Conservation (phyloP, 345 rosid species). For the Eucalyptus sideroxylon region DNA sequence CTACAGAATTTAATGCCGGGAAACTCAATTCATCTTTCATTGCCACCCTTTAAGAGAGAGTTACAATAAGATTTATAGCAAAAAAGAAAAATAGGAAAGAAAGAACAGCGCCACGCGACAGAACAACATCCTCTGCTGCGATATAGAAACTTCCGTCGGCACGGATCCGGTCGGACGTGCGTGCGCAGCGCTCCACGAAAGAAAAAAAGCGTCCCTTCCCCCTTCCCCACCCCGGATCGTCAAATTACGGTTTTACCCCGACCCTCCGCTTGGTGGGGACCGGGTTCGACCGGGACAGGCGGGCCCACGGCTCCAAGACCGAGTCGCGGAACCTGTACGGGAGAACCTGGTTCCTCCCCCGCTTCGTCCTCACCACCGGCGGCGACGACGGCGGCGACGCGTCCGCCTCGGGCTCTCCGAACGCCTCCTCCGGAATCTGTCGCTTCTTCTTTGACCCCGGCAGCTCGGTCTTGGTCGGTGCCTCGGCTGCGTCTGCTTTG, state of each 20-base stretch:
- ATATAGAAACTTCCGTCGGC: not conserved
- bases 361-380: slow-evolving; percentile 21
- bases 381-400: not conserved
- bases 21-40: not conserved
- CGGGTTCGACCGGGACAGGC: slow-evolving; percentile 1
- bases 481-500: not conserved
- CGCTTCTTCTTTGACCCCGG: not conserved
- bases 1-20: not conserved
- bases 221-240: not conserved
- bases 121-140: not conserved
- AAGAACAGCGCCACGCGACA: not conserved
- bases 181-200: not conserved
- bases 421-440: not conserved
- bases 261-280: not conserved
- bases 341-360: slow-evolving; percentile 28
- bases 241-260: not conserved
- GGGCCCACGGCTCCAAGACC: slow-evolving; percentile 15
- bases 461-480: not conserved
- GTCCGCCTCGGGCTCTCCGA: not conserved
- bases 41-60: not conserved
- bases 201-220: not conserved
- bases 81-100: not conserved
- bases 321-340: slow-evolving; percentile 37
- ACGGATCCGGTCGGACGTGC: not conserved
- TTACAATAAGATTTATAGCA: not conserved